Evolutionary conservation across 2,329 filamentous ascomycete species (phyloP), one percentile per base, ranked within the genome.

Genomic region (Alternaria sp.): DNA sequence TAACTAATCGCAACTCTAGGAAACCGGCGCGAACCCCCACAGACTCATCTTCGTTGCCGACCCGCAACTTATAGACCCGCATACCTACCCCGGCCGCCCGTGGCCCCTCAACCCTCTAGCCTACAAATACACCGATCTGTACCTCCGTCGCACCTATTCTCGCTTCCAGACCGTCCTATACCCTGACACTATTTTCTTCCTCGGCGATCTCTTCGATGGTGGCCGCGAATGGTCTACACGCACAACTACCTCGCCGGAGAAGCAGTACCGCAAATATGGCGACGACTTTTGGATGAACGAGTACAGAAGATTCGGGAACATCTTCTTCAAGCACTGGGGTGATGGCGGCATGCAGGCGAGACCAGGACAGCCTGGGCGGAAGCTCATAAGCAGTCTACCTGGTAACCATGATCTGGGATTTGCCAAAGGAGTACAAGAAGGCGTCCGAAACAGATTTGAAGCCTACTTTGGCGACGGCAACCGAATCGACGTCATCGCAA

Each of bases 321-420:
- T 99, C 59, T 99, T 97, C 79, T 88, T 94, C 66, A 84, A 89
- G 13, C 86, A 88, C 30, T 93, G 89, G 87, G 86, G 87, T 43
- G 77, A 87, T 59, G 86, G 84, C 2, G 86, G 89, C 54, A 76
- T 83, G 46, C 81, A 81, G 6, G 83, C 89, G 0, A 83, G 85
- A 0, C 79, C 84, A 1, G 89, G 89, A 61, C 88, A 90, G 67
- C 85, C 88, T 28, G 90, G 91, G 6, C 87, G 92, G 61, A 94
- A 91, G 81, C 83, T 98, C 57, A 90, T 98, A 57, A 89, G 92
- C 17, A 95, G 91, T 74, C 77, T 99, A 61, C 96, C 96, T 0
- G 96, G 96, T 3, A 99, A 99, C 74, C 96, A 99, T 77, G 96
- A 99, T 77, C 80, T 98, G 44, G 96, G 96, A 0, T 97, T 98